Evolutionary conservation across 2,329 filamentous ascomycete genomes (phyloP).

Genomic region (Escovopsis sp.): DNA sequence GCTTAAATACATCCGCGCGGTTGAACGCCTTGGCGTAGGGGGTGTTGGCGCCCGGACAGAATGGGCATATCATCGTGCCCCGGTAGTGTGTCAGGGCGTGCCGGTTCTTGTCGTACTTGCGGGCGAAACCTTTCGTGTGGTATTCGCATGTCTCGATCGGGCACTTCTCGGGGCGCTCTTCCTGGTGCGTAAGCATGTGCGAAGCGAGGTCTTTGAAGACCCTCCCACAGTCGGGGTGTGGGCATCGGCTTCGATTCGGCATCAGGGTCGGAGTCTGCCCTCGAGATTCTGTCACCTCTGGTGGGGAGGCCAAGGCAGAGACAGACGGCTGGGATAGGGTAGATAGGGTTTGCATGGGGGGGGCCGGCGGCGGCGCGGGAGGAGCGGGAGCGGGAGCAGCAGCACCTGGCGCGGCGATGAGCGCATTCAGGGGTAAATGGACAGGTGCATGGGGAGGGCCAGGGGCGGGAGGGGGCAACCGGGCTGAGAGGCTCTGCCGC

Average conservation of each 20-base stretch:
- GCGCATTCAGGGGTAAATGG: too few relatives aligned
- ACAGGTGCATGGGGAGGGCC: too few relatives aligned
- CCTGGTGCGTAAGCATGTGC: conserved; percentile 93
- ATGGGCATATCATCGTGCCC: conserved; percentile 94
- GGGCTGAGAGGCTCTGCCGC: background rate
- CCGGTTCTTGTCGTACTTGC: conserved; percentile 96
- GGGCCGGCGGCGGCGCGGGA: conserved; percentile 1
- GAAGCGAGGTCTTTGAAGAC: conserved; percentile 56
- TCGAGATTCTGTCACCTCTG: background rate
- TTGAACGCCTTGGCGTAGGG: conserved; percentile 92
- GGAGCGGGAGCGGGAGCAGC: background rate
- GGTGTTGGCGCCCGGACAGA: conserved; percentile 79
- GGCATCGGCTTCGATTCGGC: conserved; percentile 33
- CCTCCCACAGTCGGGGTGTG: conserved; percentile 42
- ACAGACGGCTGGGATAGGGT: background rate
- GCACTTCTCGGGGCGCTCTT: conserved; percentile 88
- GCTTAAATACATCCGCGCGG: conserved; percentile 91
- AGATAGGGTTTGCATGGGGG: background rate
- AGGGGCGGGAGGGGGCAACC: background rate
- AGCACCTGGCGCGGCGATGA: background rate
- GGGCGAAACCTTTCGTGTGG: conserved; percentile 82
- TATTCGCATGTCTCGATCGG: conserved; percentile 90
- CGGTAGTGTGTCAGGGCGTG: conserved; percentile 96
- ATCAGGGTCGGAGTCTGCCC: background rate
- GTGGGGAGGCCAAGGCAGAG: background rate